Percentiles rank a stretch among this genome's conserved stretches.
Evolutionary conservation across 257 asterid species (phyloP).

Genomic region (Catharanthus roseus): DNA sequence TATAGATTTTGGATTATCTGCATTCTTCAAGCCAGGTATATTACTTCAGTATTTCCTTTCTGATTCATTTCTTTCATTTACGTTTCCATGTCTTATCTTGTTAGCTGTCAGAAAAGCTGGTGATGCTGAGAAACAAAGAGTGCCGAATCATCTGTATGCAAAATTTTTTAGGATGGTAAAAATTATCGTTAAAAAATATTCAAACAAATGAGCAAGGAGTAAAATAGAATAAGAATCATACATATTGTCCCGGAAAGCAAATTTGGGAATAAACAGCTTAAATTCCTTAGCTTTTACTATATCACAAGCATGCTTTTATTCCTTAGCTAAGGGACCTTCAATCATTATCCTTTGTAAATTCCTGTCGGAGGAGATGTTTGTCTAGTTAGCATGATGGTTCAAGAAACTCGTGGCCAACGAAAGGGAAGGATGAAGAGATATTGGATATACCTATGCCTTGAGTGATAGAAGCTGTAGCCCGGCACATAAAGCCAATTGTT

Average conservation of each 20-base stretch:
- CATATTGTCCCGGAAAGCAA: not conserved
- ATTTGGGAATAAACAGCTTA: not conserved
- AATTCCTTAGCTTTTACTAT: not conserved
- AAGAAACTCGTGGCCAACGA: not conserved
- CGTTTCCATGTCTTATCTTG: not conserved
- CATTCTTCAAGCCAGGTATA: conserved; percentile 81
- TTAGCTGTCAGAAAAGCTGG: not conserved
- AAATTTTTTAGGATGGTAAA: not conserved
- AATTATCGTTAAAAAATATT: not conserved
- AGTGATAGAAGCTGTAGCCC: not conserved
- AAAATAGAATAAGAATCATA: too few species aligned
- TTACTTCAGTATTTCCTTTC: not conserved
- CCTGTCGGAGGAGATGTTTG: not conserved
- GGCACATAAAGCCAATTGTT: not conserved
- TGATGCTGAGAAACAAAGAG: not conserved
- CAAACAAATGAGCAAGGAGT: not conserved
- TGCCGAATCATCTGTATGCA: not conserved
- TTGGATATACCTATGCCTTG: not conserved
- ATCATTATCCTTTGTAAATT: not conserved
- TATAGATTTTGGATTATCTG: conserved; percentile 84
- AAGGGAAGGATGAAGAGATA: not conserved
- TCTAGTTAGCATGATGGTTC: not conserved
- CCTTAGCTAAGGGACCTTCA: not conserved
- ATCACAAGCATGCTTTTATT: not conserved
- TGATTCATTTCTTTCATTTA: not conserved